Percentiles rank a stretch among this genome's conserved stretches.
Evolutionary conservation across 129 eudicot species (phyloP).

Genomic region (Saussurea involucrata): DNA sequence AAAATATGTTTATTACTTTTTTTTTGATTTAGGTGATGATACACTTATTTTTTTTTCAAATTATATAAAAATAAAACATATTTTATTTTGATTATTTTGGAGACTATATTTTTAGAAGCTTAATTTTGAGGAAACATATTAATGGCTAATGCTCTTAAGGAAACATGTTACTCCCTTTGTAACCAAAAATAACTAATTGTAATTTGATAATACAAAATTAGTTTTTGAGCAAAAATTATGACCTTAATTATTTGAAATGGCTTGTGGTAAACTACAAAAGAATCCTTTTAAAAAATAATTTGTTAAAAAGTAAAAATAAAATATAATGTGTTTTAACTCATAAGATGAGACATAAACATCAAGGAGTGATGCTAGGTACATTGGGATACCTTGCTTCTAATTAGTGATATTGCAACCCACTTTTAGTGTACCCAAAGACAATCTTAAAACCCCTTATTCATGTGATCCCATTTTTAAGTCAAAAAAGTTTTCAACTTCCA

Average conservation of each 20-base stretch:
- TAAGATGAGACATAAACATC: conserved; percentile 28
- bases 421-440: conserved; percentile 41
- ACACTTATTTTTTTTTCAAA: background rate
- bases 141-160: background rate
- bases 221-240: too few relatives aligned
- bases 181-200: too few relatives aligned
- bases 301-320: background rate
- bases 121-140: background rate
- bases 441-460: conserved; percentile 25
- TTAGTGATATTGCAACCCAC: conserved; percentile 35
- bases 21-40: too few relatives aligned
- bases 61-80: background rate
- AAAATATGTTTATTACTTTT: too few relatives aligned
- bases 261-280: background rate
- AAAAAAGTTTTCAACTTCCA: conserved; percentile 26
- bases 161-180: too few relatives aligned
- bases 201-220: too few relatives aligned
- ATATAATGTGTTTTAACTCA: background rate
- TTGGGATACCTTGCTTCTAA: conserved; percentile 40
- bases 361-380: conserved; percentile 29
- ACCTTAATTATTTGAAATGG: background rate
- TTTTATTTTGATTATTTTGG: background rate
- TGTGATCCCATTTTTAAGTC: conserved; percentile 32
- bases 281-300: background rate
- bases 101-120: background rate